Percentiles rank a stretch among this genome's conserved stretches.
Evolutionary conservation across 768 basidiomycete genomes (phyloP).

Genomic region (Termitomyces titanicus): DNA sequence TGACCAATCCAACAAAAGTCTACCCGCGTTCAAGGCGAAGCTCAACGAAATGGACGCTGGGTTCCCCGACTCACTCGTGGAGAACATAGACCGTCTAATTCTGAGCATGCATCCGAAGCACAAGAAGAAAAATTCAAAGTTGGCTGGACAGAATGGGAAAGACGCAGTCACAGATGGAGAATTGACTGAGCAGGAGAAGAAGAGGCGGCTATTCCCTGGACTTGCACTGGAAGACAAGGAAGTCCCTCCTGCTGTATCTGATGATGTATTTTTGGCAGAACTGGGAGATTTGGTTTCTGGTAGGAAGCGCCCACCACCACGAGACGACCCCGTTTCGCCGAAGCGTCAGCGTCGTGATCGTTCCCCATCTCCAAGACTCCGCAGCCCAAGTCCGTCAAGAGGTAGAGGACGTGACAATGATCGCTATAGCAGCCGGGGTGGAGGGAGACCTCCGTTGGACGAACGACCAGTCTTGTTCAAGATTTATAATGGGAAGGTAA

Average conservation of each 20-base stretch:
- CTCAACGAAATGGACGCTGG: constrained; percentile 74
- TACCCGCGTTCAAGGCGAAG: constrained; percentile 77
- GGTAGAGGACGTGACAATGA: constrained; percentile 43
- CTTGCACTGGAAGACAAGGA: constrained; percentile 79
- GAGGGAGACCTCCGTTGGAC: constrained; percentile 48
- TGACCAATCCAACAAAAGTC: constrained; percentile 68
- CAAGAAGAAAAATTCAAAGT: constrained; percentile 64
- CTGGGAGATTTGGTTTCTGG: constrained; percentile 87
- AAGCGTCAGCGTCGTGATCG: constrained; percentile 60
- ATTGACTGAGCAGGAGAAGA: constrained; percentile 65
- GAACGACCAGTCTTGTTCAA: constrained; percentile 89
- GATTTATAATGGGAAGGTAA: constrained; percentile 86
- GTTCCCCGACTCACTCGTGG: constrained; percentile 87
- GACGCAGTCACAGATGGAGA: constrained; percentile 27
- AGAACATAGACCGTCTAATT: constrained; percentile 93
- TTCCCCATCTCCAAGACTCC: constrained; percentile 46
- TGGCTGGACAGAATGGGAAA: constrained; percentile 33
- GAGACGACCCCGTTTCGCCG: constrained; percentile 40
- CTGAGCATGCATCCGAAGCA: constrained; percentile 94
- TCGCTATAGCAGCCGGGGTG: constrained; percentile 29
- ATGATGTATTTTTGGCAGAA: constrained; percentile 85
- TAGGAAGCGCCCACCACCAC: constrained; percentile 49
- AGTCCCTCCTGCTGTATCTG: constrained; percentile 51
- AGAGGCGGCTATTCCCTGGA: constrained; percentile 87
- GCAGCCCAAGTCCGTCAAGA: constrained; percentile 59